Evolutionary conservation across 208 protist genomes (phyloP).

Genomic region (Borovskyia barvae): DNA sequence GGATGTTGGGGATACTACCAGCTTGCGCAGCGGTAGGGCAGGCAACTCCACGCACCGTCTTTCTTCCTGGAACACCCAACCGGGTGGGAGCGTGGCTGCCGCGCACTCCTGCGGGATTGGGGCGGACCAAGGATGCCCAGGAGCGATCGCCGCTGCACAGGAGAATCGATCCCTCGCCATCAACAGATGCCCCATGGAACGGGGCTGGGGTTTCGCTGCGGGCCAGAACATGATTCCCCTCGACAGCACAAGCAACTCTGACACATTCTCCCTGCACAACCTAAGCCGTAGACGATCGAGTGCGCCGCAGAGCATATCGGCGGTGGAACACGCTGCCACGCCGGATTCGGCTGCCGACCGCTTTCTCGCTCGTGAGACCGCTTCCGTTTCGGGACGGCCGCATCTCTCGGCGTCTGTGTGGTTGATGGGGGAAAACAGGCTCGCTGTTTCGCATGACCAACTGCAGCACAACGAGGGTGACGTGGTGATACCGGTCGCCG

Average conservation of each 20-base stretch:
- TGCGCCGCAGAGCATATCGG: background rate
- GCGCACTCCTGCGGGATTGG: no score
- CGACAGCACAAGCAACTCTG: conserved; percentile 17
- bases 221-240: no score
- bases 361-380: conserved; percentile 10
- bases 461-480: conserved; percentile 17
- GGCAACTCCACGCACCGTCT: no score
- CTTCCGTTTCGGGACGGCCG: background rate
- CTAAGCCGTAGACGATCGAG: background rate
- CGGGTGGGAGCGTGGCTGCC: no score
- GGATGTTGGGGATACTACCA: no score
- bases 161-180: no score
- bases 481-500: conserved; percentile 14
- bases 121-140: no score
- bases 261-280: conserved; percentile 3
- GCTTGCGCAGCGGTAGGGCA: conserved; percentile 3
- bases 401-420: no score
- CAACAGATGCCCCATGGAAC: no score
- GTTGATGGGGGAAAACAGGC: conserved; percentile 2
- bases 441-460: background rate
- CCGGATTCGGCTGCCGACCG: conserved; percentile 18
- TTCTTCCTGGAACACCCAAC: no score
- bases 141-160: no score
- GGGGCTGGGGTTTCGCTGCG: no score
- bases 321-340: conserved; percentile 10